phyloP scores from a whole-genome alignment of 2,329 filamentous ascomycete species.

The Pseudopyrenochaeta lycopersici region DNA sequence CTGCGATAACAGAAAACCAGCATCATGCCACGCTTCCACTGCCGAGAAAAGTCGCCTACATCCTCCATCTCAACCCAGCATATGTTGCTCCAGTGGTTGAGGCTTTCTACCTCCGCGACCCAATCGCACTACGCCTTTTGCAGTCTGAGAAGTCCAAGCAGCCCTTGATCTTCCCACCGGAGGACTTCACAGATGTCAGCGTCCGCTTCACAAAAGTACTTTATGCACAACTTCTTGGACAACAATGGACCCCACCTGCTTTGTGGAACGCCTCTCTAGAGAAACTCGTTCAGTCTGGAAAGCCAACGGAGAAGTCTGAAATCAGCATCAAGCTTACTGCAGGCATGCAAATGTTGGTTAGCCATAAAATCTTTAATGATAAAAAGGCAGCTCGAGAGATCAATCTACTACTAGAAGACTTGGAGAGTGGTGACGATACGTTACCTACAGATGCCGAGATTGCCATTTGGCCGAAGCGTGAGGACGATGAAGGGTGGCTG shows the following conservation, averaged over 20 bases:
- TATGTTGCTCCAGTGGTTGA: slow-evolving; percentile 86
- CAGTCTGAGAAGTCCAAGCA: slow-evolving; percentile 59
- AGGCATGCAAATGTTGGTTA: slow-evolving; percentile 88
- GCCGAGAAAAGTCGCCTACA: slow-evolving; percentile 81
- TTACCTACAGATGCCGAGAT: slow-evolving; percentile 82
- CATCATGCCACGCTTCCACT: slow-evolving; percentile 78
- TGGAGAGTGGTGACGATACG: slow-evolving; percentile 73
- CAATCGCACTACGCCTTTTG: slow-evolving; percentile 75
- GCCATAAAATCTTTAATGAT: slow-evolving; percentile 72
- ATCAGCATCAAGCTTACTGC: slow-evolving; percentile 89
- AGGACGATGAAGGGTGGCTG: slow-evolving; percentile 90
- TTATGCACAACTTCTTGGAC: slow-evolving; percentile 88
- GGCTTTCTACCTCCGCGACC: slow-evolving; percentile 90
- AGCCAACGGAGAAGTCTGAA: slow-evolving; percentile 60
- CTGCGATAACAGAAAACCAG: slow-evolving; percentile 75
- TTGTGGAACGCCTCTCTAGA: slow-evolving; percentile 59
- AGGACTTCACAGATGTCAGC: slow-evolving; percentile 81
- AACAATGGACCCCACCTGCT: slow-evolving; percentile 76
- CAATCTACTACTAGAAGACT: slow-evolving; percentile 76
- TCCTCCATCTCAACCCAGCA: slow-evolving; percentile 78
- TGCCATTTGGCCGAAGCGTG: slow-evolving; percentile 70
- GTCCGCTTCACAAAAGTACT: slow-evolving; percentile 86
- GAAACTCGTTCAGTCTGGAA: slow-evolving; percentile 36
- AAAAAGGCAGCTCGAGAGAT: slow-evolving; percentile 78
- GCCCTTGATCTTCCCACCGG: slow-evolving; percentile 72